These are phyloP conservation scores for Boletales sp. DNA, from an alignment of 768 basidiomycete genomes.

Conservation along the genomic window DNA sequence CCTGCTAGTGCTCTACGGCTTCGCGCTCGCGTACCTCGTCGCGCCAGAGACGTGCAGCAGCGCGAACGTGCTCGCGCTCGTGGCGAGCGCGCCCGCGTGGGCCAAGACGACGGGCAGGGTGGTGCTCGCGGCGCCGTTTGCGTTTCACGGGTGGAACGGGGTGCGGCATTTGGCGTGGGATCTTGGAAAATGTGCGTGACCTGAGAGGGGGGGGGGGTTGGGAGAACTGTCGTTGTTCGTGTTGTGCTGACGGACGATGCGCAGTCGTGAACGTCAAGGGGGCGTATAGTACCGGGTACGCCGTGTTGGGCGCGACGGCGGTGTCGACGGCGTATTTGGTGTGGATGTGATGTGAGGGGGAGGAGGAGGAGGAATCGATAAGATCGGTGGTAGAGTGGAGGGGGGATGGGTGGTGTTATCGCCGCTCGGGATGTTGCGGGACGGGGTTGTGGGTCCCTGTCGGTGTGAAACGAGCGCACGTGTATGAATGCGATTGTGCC, in stretches of 20 bases:
- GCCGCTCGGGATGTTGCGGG: too few species aligned
- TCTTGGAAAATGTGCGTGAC: conserved; percentile 79
- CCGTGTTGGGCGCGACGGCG: conserved; percentile 76
- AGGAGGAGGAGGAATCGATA: too few species aligned
- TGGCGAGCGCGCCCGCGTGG: conserved; percentile 67
- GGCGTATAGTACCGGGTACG: conserved; percentile 78
- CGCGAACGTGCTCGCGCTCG: conserved; percentile 68
- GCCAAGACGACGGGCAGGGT: conserved; percentile 76
- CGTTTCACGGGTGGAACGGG: conserved; percentile 90
- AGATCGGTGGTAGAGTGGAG: too few species aligned
- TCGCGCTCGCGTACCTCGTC: conserved; percentile 80
- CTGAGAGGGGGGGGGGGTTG: too few species aligned
- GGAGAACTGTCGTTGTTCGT: too few species aligned
- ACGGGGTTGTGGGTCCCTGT: too few species aligned
- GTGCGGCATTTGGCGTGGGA: conserved; percentile 92
- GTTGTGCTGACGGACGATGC: too few species aligned
- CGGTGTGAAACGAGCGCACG: too few species aligned
- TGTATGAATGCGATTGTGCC: too few species aligned
- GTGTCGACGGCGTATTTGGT: conserved; percentile 67
- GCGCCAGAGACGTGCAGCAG: conserved; percentile 81
- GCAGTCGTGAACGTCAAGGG: conserved; percentile 81
- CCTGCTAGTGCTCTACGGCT: conserved; percentile 75
- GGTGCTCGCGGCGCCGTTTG: conserved; percentile 80
- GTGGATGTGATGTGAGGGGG: conserved; percentile 12
- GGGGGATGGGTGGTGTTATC: too few species aligned